phyloP scores from a whole-genome alignment of 1,284 basidiomycete species.

The Baeospora myosura region DNA sequence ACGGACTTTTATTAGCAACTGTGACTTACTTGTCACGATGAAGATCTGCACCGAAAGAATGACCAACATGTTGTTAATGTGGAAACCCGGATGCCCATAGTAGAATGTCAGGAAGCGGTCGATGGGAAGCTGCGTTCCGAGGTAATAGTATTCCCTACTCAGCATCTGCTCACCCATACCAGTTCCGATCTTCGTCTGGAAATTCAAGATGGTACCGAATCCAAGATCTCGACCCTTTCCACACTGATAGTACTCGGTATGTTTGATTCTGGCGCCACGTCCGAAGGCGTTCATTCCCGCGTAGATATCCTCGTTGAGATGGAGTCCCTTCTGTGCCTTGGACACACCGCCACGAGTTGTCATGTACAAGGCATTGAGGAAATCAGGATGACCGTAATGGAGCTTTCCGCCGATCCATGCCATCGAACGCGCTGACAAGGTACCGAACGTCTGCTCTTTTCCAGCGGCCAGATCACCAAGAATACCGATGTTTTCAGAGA shows the following conservation, averaged over 20 bases:
- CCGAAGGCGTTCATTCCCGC: constrained; percentile 99
- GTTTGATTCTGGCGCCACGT: constrained; percentile 96
- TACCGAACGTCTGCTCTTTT: constrained; percentile 99
- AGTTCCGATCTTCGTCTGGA: constrained; percentile 99
- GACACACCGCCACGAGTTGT: constrained; percentile 96
- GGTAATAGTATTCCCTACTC: constrained; percentile 97
- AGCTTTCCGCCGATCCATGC: constrained; percentile 98
- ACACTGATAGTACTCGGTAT: constrained; percentile 98
- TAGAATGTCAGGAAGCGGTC: constrained; percentile 99
- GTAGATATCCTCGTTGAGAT: constrained; percentile 99
- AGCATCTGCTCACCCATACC: constrained; percentile 99
- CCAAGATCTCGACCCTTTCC: constrained; percentile 98
- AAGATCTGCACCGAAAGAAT: constrained; percentile 93
- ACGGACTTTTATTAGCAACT: too few species aligned
- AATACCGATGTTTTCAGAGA: constrained; percentile 99
- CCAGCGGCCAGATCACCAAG: constrained; percentile 97
- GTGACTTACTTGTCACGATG: constrained; percentile 73
- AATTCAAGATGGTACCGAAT: constrained; percentile 98
- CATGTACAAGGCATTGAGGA: constrained; percentile 98
- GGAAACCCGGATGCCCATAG: constrained; percentile 99
- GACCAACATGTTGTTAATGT: constrained; percentile 99
- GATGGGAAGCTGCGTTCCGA: constrained; percentile 97
- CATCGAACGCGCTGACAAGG: constrained; percentile 88
- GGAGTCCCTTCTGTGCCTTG: constrained; percentile 97
- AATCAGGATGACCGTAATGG: constrained; percentile 98